phyloP scores from a whole-genome alignment of 345 rosid species.

The Citropsis articulata region DNA sequence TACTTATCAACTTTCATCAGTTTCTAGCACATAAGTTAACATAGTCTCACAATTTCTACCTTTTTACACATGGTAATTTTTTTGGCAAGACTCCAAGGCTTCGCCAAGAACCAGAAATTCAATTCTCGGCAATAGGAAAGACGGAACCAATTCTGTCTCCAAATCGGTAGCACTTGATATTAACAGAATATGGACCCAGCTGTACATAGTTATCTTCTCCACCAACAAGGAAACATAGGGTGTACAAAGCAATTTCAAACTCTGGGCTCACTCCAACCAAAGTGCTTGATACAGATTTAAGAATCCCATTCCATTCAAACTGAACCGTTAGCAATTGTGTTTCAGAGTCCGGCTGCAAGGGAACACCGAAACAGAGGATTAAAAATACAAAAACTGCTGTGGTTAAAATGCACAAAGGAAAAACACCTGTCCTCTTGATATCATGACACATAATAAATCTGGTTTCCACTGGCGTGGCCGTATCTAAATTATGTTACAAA shows the following conservation, averaged over 20 bases:
- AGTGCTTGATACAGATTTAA: conserved; percentile 84
- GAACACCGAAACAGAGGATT: background rate
- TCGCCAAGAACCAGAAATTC: conserved; percentile 9
- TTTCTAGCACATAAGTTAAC: background rate
- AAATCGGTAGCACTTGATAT: conserved; percentile 85
- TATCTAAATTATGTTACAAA: background rate
- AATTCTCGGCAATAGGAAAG: conserved; percentile 67
- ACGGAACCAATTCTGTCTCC: conserved; percentile 71
- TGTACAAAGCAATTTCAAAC: conserved; percentile 84
- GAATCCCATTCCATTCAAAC: conserved; percentile 90
- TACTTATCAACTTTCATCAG: background rate
- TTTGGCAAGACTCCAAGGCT: background rate
- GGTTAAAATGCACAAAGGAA: background rate
- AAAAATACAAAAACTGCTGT: background rate
- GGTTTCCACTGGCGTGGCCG: background rate
- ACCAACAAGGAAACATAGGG: conserved; percentile 74
- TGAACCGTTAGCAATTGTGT: conserved; percentile 81
- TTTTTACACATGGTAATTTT: background rate
- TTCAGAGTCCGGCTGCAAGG: conserved; percentile 71
- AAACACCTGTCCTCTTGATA: background rate
- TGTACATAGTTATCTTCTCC: conserved; percentile 73
- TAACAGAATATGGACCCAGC: conserved; percentile 83
- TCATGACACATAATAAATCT: background rate
- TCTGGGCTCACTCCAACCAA: conserved; percentile 86
- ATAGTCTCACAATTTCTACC: background rate